phyloP scores from a whole-genome alignment of 768 basidiomycete genomes.

The Roridomyces roridus region DNA sequence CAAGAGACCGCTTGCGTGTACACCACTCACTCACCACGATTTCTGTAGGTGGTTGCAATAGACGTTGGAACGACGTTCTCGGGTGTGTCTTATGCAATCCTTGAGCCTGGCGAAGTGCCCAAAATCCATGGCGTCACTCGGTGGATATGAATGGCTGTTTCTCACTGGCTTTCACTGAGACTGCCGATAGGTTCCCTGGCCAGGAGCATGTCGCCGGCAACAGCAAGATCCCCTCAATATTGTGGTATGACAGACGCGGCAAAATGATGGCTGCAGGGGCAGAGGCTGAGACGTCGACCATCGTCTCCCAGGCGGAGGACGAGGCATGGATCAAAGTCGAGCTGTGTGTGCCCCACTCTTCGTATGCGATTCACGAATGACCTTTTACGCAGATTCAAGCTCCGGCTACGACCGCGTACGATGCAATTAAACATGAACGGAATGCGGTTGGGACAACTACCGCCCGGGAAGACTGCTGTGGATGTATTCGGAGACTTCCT shows the following conservation, averaged over 20 bases:
- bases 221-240: conserved; percentile 80
- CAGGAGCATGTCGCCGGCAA: conserved; percentile 88
- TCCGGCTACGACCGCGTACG: conserved; percentile 75
- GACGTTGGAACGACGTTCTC: conserved; percentile 87
- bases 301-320: conserved; percentile 73
- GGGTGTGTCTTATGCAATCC: conserved; percentile 84
- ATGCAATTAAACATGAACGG: conserved; percentile 88
- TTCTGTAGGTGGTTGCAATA: conserved; percentile 55
- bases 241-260: conserved; percentile 65
- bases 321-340: conserved; percentile 80
- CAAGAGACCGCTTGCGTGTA: conserved; percentile 2
- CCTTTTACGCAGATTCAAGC: conserved; percentile 65
- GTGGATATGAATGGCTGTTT: conserved; percentile 38
- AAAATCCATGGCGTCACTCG: conserved; percentile 84
- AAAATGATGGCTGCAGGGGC: conserved; percentile 76
- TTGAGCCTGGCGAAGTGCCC: conserved; percentile 81
- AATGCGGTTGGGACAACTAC: conserved; percentile 75
- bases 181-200: conserved; percentile 61
- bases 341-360: conserved; percentile 53
- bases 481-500: conserved; percentile 85
- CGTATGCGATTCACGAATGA: not conserved
- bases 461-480: conserved; percentile 69
- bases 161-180: not conserved
- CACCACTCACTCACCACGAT: conserved; percentile 10
- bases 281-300: conserved; percentile 69